Base-by-base conservation (phyloP, 169 alveolate genomes). In the Plasmodium sp. region DNA sequence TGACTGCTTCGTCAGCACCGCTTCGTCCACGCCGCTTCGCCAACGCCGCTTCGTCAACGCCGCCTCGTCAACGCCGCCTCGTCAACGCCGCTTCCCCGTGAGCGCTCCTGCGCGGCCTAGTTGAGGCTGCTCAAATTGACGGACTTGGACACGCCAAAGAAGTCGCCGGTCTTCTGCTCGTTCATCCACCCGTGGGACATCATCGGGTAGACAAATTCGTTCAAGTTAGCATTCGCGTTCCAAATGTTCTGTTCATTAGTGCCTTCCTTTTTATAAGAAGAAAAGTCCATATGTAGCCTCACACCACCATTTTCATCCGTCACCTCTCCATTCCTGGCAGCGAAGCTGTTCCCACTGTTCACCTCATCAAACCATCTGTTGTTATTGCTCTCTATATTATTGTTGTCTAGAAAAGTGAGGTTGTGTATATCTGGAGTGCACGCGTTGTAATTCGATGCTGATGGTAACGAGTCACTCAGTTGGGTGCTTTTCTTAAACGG, bases 41-140 rank as follows among this genome's bases (percentile, higher is more conserved):
- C 27, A 22, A 22, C 27, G 27, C 27, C 27, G 27, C 27, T 22
- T 22, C 27, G 27, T 22, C 27, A 22, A 0, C 27, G 0, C 27
- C 27, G 27, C 27, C 0, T 22, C 27, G 27, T 22, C 27, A 22
- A 22, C 27, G 27, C 27, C 27, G 27, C 27, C 27, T 22, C 27
- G 27, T 22, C 27, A 22, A 22, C 27, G 27, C 27, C 27, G 27
- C 27, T 22, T 22, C 27, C 27, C 27, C 27, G 27, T 22, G 27
- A 22, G 27, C 39, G 14, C 77, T 62, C 36, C 77, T 62, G 54
- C 18, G 34, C 41, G 7, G 54, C 31, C 67, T 31, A 90, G 72
- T 90, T 79, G 81, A 90, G 83, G 16, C 94, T 90, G 22, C 90
- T 67, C 43, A 90, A 34, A 90, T 90, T 90, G 51, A 90, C 83